Percentiles rank a stretch among this genome's conserved stretches.
Evolutionary conservation across 352 stramenopile species (phyloP).

Genomic region (Elongisporangium undulatum): DNA sequence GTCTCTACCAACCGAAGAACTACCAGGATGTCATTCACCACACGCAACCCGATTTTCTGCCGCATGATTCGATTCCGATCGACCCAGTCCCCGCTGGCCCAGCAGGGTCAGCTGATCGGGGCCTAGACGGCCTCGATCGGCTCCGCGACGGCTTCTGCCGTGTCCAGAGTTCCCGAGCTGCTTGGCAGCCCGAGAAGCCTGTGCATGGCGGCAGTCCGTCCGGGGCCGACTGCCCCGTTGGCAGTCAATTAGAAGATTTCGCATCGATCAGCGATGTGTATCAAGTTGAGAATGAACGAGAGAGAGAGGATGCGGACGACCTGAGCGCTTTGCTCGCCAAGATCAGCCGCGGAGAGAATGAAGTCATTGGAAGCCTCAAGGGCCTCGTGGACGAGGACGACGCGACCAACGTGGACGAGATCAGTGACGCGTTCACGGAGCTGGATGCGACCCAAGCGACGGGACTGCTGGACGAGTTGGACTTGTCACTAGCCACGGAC

Average conservation of each 20-base stretch:
- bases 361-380: background rate
- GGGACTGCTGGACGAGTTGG: constrained; percentile 8
- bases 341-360: background rate
- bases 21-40: constrained; percentile 19
- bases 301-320: constrained; percentile 35
- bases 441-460: constrained; percentile 12
- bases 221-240: constrained; percentile 10
- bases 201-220: constrained; percentile 9
- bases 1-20: constrained; percentile 37
- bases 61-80: constrained; percentile 3
- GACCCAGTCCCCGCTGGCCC: constrained; percentile 12
- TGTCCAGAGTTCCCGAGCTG: constrained; percentile 4
- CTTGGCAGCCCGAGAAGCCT: constrained; percentile 1
- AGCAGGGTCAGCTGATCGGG: constrained; percentile 13
- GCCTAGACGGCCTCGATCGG: constrained; percentile 24
- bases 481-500: constrained; percentile 5
- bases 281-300: constrained; percentile 9
- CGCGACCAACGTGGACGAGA: constrained; percentile 49
- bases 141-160: constrained; percentile 10
- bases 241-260: constrained; percentile 5
- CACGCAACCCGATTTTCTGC: background rate
- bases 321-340: constrained; percentile 41
- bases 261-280: constrained; percentile 2
- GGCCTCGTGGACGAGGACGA: constrained; percentile 39
- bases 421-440: constrained; percentile 42